phyloP scores from a whole-genome alignment of 257 asterid species.

The Ophiorrhiza pumila region DNA sequence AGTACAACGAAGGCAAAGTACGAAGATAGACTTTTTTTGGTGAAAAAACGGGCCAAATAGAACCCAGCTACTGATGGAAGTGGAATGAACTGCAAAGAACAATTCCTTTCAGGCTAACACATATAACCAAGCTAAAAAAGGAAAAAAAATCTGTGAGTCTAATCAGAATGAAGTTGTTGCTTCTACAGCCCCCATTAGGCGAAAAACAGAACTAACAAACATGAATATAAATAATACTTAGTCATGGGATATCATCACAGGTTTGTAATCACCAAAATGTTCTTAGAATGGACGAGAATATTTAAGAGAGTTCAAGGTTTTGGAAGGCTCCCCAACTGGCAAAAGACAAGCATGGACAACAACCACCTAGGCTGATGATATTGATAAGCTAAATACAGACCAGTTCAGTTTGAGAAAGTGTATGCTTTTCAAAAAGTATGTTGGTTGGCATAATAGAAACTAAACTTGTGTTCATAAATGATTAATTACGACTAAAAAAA shows the following conservation, averaged over 20 bases:
- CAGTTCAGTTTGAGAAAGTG: background rate
- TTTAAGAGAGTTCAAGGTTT: background rate
- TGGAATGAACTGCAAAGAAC: conserved; percentile 76
- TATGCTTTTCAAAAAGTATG: background rate
- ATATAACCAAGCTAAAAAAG: background rate
- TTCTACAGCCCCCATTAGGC: background rate
- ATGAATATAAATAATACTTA: background rate
- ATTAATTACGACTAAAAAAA: too few relatives aligned
- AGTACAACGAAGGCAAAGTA: conserved; percentile 84
- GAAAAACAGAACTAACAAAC: background rate
- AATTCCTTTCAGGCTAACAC: background rate
- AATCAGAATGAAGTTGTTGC: conserved; percentile 6
- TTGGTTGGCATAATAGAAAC: background rate
- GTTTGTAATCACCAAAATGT: background rate
- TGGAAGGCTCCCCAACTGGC: background rate
- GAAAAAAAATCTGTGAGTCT: conserved; percentile 4
- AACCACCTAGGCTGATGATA: background rate
- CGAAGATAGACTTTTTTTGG: conserved; percentile 80
- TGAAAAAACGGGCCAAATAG: conserved; percentile 89
- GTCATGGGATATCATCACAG: background rate
- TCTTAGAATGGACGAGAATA: background rate
- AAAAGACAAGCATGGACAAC: background rate
- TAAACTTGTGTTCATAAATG: too few relatives aligned
- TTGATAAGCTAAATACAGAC: background rate
- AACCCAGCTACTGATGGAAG: conserved; percentile 92